Percentiles rank a stretch among this genome's conserved stretches.
These are phyloP conservation scores for Sclerotinia glacialis DNA, from an alignment of 2,329 filamentous ascomycete genomes.

Conservation along the genomic window DNA sequence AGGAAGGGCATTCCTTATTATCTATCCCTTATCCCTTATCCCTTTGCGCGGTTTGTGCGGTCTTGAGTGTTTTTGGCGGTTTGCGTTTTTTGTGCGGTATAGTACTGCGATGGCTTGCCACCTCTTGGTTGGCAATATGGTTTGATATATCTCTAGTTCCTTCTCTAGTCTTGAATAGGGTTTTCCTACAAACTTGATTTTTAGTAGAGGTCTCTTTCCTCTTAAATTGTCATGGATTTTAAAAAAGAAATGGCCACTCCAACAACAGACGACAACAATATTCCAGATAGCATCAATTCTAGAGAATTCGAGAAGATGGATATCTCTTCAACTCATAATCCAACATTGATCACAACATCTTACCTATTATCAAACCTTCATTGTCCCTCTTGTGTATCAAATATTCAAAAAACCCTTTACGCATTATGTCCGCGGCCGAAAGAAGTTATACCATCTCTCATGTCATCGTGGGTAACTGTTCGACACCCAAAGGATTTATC, in stretches of 20 bases:
- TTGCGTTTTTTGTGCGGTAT: slow-evolving; percentile 16
- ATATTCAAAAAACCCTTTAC: slow-evolving; percentile 59
- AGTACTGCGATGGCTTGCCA: background rate
- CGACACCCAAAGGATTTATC: slow-evolving; percentile 49
- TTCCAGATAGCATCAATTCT: slow-evolving; percentile 9
- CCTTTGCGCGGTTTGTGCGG: slow-evolving; percentile 14
- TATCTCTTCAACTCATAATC: background rate
- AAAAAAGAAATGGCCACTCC: background rate
- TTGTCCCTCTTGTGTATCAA: slow-evolving; percentile 69
- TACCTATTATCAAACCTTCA: slow-evolving; percentile 73
- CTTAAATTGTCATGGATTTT: background rate
- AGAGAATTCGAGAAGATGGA: slow-evolving; percentile 11
- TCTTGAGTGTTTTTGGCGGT: slow-evolving; percentile 9
- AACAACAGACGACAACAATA: slow-evolving; percentile 1
- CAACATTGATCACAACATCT: slow-evolving; percentile 30
- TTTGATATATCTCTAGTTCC: slow-evolving; percentile 3
- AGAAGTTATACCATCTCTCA: slow-evolving; percentile 67
- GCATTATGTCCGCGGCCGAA: slow-evolving; percentile 48
- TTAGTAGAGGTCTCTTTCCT: slow-evolving; percentile 8
- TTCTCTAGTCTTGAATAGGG: background rate
- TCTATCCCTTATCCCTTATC: no score
- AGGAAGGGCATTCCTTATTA: background rate
- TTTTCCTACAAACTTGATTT: background rate
- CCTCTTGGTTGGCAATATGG: background rate
- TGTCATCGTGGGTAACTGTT: slow-evolving; percentile 66